Percentiles rank a stretch among this genome's conserved stretches.
Evolutionary conservation across 2,329 filamentous ascomycete genomes (phyloP).

Genomic region (Phyllosticta citribraziliensis): DNA sequence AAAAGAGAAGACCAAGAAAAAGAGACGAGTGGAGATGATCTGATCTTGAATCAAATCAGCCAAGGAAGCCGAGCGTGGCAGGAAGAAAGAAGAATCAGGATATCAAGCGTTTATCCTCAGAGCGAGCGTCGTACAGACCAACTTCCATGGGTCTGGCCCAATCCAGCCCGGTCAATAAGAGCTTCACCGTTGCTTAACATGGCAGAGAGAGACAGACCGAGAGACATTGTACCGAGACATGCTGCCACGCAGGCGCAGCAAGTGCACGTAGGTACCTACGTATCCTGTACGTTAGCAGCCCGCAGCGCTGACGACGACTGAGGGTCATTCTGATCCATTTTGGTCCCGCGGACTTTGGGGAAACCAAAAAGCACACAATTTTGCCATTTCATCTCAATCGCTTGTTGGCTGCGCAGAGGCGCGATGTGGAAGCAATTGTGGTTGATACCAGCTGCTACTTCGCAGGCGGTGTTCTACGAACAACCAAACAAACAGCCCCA

Average conservation of each 20-base stretch:
- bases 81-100: background rate
- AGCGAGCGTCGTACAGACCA: background rate
- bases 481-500: background rate
- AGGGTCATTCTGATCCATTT: background rate
- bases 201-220: background rate
- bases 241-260: background rate
- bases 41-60: background rate
- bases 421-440: background rate
- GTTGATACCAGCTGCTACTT: too few relatives aligned
- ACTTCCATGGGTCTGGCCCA: background rate
- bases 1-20: background rate
- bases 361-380: background rate
- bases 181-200: background rate
- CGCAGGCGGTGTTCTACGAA: background rate
- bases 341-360: background rate
- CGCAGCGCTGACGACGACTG: background rate
- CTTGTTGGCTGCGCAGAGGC: background rate
- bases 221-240: background rate
- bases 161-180: background rate
- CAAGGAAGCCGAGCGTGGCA: background rate
- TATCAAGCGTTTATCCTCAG: background rate
- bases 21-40: background rate
- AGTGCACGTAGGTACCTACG: background rate
- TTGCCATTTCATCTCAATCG: background rate
- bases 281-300: background rate